phyloP scores from a whole-genome alignment of 805 yeast genomes.

The Candida schatavii region DNA sequence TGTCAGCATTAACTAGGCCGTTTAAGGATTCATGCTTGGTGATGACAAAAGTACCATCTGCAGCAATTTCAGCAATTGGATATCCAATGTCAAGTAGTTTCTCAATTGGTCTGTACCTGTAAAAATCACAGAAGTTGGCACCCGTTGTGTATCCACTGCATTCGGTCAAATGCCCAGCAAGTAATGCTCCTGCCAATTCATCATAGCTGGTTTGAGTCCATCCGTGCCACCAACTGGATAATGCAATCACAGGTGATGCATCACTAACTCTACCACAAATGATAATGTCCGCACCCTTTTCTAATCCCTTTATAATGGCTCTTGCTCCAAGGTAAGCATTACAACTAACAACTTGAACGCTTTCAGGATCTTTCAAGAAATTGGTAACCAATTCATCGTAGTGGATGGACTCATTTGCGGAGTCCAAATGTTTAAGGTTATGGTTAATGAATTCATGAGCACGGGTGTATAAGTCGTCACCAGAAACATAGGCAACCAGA shows the following conservation, averaged over 20 bases:
- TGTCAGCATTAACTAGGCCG: slow-evolving; percentile 15
- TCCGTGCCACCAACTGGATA: slow-evolving; percentile 18
- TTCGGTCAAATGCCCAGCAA: slow-evolving; percentile 20
- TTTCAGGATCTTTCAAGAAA: neutral
- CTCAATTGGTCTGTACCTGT: slow-evolving; percentile 8
- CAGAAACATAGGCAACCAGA: slow-evolving; percentile 16
- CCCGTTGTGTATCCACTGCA: slow-evolving; percentile 17
- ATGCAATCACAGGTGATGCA: slow-evolving; percentile 18
- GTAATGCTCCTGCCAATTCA: slow-evolving; percentile 15
- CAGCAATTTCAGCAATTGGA: slow-evolving; percentile 16
- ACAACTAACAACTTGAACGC: neutral
- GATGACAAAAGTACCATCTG: slow-evolving; percentile 14
- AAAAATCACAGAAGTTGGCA: slow-evolving; percentile 17
- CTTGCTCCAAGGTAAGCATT: slow-evolving; percentile 17
- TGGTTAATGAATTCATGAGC: slow-evolving; percentile 7
- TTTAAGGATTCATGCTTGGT: slow-evolving; percentile 15
- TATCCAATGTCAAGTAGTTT: slow-evolving; percentile 13
- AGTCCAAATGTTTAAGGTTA: slow-evolving; percentile 10
- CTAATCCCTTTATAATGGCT: slow-evolving; percentile 14
- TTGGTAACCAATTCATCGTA: neutral
- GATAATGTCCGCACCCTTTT: slow-evolving; percentile 17
- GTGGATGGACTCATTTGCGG: slow-evolving; percentile 5
- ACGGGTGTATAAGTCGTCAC: slow-evolving; percentile 11
- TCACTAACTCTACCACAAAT: slow-evolving; percentile 18
- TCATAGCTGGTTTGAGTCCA: slow-evolving; percentile 15